phyloP scores from a whole-genome alignment of 108 stramenopile species.

The Poteriospumella lacustris region DNA sequence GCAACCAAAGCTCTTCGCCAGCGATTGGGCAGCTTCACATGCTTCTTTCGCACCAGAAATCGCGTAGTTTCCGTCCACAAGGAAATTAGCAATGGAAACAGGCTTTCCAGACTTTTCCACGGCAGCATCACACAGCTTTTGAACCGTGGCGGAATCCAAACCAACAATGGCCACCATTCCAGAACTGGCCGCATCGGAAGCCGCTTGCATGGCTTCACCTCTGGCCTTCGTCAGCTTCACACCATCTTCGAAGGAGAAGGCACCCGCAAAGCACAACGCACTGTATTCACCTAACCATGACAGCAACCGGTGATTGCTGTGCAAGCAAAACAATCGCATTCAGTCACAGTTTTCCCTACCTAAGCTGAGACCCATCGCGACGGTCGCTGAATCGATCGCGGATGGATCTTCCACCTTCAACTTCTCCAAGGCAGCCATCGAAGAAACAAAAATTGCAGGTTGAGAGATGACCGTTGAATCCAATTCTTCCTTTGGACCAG shows the following conservation, averaged over 20 bases:
- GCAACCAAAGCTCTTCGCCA: slow-evolving; percentile 92
- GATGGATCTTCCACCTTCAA: slow-evolving; percentile 58
- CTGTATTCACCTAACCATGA: slow-evolving; percentile 86
- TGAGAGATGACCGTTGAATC: slow-evolving; percentile 67
- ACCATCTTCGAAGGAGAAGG: slow-evolving; percentile 91
- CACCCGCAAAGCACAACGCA: slow-evolving; percentile 92
- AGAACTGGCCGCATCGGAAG: slow-evolving; percentile 78
- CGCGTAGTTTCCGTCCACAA: slow-evolving; percentile 95
- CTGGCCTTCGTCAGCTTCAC: slow-evolving; percentile 92
- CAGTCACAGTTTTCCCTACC: neutral
- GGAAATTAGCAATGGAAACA: slow-evolving; percentile 85
- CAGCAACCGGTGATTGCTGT: neutral
- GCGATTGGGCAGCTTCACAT: slow-evolving; percentile 69
- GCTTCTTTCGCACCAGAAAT: slow-evolving; percentile 78
- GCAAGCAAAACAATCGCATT: neutral
- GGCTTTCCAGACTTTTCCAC: slow-evolving; percentile 60
- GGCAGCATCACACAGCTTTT: slow-evolving; percentile 73
- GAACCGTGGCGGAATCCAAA: slow-evolving; percentile 71
- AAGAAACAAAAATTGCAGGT: slow-evolving; percentile 94
- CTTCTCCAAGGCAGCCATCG: slow-evolving; percentile 95
- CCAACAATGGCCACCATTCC: slow-evolving; percentile 97
- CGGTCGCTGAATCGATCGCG: slow-evolving; percentile 78
- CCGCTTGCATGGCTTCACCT: slow-evolving; percentile 95
- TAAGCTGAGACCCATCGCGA: slow-evolving; percentile 15
- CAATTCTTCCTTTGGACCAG: neutral